phyloP scores from a whole-genome alignment of 73 alveolate species.

The Symbiodinium pilosum region DNA sequence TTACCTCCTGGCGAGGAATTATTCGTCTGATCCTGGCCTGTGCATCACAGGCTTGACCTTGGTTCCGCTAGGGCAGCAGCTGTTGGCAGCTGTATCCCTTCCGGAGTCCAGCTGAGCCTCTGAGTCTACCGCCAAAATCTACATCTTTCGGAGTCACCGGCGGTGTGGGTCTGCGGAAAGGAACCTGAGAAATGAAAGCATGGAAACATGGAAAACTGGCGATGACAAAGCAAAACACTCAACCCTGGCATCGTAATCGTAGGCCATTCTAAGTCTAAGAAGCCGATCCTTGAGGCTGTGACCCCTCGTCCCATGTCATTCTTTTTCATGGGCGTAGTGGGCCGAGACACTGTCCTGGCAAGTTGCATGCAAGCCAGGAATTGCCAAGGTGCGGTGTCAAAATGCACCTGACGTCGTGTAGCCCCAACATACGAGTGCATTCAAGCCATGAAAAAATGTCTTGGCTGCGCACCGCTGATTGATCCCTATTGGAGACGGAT shows the following conservation, averaged over 20 bases:
- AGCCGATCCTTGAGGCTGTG: neutral
- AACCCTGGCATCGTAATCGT: too few relatives aligned
- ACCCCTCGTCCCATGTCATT: neutral
- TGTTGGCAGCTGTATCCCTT: too few relatives aligned
- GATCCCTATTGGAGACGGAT: neutral
- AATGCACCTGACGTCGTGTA: neutral
- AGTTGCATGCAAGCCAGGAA: too few relatives aligned
- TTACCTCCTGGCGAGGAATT: conserved; percentile 6
- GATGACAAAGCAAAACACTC: neutral
- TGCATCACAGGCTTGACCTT: conserved; percentile 26
- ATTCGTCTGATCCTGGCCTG: conserved; percentile 50
- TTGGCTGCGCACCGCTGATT: neutral
- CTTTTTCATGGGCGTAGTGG: conserved; percentile 2
- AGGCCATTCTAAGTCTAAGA: neutral
- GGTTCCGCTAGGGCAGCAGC: too few relatives aligned
- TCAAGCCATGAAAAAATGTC: neutral
- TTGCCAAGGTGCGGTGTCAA: neutral
- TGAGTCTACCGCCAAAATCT: conserved; percentile 2
- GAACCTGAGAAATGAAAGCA: neutral
- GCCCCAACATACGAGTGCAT: neutral
- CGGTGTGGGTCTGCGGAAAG: conserved; percentile 51
- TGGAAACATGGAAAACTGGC: neutral
- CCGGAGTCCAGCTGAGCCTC: too few relatives aligned
- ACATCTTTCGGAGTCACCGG: conserved; percentile 57
- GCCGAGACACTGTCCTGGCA: conserved; percentile 14